These are phyloP conservation scores for Gracilaria gracilis DNA, from an alignment of 23 red algal species.

Conservation along the genomic window DNA sequence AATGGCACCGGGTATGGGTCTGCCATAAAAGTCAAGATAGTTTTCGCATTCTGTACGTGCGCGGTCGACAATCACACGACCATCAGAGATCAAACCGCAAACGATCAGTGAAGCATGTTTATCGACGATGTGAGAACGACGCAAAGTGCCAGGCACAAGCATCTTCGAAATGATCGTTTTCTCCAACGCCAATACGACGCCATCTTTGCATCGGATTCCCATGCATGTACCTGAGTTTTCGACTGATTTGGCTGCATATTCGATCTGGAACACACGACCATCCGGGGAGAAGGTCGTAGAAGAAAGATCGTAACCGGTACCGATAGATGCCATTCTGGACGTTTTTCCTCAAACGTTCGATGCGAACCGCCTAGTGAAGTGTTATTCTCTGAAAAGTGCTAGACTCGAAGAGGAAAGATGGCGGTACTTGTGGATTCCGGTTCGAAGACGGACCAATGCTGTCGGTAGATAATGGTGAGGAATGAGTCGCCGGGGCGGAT, in stretches of 20 bases:
- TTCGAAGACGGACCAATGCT: not conserved
- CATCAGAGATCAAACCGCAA: conserved; percentile 91
- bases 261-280: conserved; percentile 97
- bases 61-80: conserved; percentile 84
- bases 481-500: not conserved
- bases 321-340: conserved; percentile 64
- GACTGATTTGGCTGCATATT: conserved; percentile 96
- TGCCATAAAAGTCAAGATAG: conserved; percentile 86
- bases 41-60: conserved; percentile 85
- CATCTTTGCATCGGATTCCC: conserved; percentile 89
- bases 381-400: not conserved
- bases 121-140: conserved; percentile 89
- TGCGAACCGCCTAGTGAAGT: not conserved
- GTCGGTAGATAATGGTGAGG: not conserved
- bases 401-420: not conserved
- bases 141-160: conserved; percentile 76
- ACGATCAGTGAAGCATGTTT: conserved; percentile 86
- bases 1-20: conserved; percentile 84
- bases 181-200: conserved; percentile 96
- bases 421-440: not conserved
- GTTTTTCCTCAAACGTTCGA: not conserved
- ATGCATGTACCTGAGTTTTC: conserved; percentile 93
- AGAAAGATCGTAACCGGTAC: conserved; percentile 91
- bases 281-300: conserved; percentile 99
- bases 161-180: conserved; percentile 86